A percentile compares a stretch with the other conserved stretches of the same genome.
phyloP scores from a whole-genome alignment of 331 rosid genomes.

The Quercus phellos region DNA sequence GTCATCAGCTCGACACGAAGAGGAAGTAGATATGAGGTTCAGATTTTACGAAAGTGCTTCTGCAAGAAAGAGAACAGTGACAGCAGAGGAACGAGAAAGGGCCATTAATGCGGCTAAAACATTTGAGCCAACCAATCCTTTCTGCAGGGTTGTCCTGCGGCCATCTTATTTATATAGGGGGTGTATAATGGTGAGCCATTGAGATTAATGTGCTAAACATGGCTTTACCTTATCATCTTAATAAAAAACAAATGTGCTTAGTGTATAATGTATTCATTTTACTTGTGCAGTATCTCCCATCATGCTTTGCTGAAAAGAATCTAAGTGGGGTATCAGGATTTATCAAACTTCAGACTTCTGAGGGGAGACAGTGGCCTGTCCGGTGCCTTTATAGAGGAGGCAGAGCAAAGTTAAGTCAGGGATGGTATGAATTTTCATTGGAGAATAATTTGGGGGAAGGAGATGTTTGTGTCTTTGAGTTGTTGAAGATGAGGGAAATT shows the following conservation, averaged over 20 bases:
- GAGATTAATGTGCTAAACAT: neutral
- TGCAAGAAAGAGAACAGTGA: slow-evolving; percentile 90
- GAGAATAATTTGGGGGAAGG: slow-evolving; percentile 94
- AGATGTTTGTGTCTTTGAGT: slow-evolving; percentile 91
- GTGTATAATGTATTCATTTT: neutral
- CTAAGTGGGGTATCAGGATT: slow-evolving; percentile 84
- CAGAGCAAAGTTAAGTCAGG: slow-evolving; percentile 93
- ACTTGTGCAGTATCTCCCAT: slow-evolving; percentile 77
- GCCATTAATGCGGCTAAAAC: slow-evolving; percentile 72
- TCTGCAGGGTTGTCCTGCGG: slow-evolving; percentile 90
- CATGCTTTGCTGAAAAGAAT: slow-evolving; percentile 94
- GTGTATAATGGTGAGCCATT: slow-evolving; percentile 84
- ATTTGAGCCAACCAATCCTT: slow-evolving; percentile 83
- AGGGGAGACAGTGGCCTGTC: slow-evolving; percentile 84
- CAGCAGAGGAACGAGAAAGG: slow-evolving; percentile 93
- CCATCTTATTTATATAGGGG: slow-evolving; percentile 95
- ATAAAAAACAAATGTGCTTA: neutral
- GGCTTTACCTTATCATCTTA: neutral
- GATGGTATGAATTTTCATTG: slow-evolving; percentile 79
- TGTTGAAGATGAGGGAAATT: slow-evolving; percentile 55
- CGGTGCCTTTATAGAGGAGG: slow-evolving; percentile 89
- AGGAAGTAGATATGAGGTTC: slow-evolving; percentile 62
- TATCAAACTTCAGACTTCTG: slow-evolving; percentile 80
- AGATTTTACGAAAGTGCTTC: slow-evolving; percentile 97
- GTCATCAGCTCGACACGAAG: slow-evolving; percentile 52